Base-by-base conservation (phyloP, 2,329 filamentous ascomycete genomes). In the Fusarium tjaetaba region DNA sequence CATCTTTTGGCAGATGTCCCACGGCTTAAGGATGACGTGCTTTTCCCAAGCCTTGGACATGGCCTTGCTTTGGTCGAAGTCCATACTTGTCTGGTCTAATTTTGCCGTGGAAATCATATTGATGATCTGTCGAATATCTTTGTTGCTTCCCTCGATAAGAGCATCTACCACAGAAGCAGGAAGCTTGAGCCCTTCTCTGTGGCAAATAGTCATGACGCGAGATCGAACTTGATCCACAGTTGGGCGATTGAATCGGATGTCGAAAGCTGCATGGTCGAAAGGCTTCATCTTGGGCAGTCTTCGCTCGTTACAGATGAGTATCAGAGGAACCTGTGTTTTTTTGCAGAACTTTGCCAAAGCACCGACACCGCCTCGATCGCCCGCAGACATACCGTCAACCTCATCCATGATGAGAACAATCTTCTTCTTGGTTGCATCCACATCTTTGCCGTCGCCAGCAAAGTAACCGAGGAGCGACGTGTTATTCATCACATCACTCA, bases 1-100 rank as follows among this genome's bases (percentile, higher is more conserved):
- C 80, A 99, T 94, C 84, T 98, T 98, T 80, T 93, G 90, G 71
- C 94, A 95, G 78, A 99, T 99, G 79, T 99, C 96, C 96, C 96
- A 99, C 0, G 96, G 96, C 83, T 98, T 98, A 63, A 99, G 86
- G 20, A 99, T 90, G 42, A 98, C 91, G 80, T 98, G 95, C 84
- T 99, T 99, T 85, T 99, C 94, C 96, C 96, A 99, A 4, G 94
- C 93, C 84, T 98, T 98, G 11, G 94, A 94, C 96, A 99, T 98
- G 61, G 93, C 88, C 82, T 97, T 97, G 79, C 94, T 91, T 80
- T 97, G 88, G 77, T 97, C 93, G 77, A 90, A 98, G 78, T 92
- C 90, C 88, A 98, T 93, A 20, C 89, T 89, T 26, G 87, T 86
- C 79, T 94, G 91, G 76, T 98, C 96, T 10, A 99, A 87, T 81